Conservation (phyloP, 805 yeast species). For the Blastobotrys chiropterorum region DNA sequence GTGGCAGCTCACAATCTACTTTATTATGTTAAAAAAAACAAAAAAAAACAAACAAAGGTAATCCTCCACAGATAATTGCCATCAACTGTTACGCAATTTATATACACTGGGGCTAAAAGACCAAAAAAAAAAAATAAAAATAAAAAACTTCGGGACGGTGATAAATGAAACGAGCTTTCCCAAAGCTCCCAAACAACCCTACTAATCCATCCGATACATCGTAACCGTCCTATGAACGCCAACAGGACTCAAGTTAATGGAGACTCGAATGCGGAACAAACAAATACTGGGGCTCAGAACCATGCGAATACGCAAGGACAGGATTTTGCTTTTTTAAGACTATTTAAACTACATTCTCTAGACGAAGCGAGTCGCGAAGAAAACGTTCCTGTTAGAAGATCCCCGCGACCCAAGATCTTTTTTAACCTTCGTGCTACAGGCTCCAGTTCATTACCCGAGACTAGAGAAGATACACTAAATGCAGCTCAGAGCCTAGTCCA, state of each 20-base stretch:
- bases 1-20: not conserved
- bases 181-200: not conserved
- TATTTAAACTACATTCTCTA: not conserved
- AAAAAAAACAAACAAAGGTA: not conserved
- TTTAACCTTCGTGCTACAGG: not conserved
- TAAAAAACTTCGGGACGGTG: not conserved
- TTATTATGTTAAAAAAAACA: no score
- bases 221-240: not conserved
- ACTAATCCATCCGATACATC: not conserved
- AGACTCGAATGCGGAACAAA: not conserved
- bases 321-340: not conserved
- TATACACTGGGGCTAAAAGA: not conserved
- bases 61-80: not conserved
- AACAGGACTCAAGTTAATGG: not conserved
- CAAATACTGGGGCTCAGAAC: not conserved
- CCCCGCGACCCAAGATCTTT: not conserved
- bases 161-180: not conserved
- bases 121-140: not conserved
- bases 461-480: not conserved
- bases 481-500: not conserved
- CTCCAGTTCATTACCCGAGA: not conserved
- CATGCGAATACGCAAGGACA: not conserved
- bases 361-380: not conserved
- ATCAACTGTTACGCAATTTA: not conserved
- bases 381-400: not conserved